phyloP scores from a whole-genome alignment of 768 basidiomycete species.

The Suillus sp. region DNA sequence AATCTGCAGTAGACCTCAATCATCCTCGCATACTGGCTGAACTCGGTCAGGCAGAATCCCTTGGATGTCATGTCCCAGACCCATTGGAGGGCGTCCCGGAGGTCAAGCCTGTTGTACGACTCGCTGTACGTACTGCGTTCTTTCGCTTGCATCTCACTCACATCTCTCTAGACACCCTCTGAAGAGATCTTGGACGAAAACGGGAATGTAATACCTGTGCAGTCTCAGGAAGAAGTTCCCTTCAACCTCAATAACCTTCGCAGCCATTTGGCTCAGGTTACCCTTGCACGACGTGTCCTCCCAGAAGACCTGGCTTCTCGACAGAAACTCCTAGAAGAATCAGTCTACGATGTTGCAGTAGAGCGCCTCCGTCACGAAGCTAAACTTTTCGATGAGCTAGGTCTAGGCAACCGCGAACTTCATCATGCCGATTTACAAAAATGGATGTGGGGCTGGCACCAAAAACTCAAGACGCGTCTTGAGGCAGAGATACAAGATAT shows the following conservation, averaged over 20 bases:
- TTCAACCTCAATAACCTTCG: conserved; percentile 78
- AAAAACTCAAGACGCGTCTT: conserved; percentile 53
- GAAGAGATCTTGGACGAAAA: conserved; percentile 24
- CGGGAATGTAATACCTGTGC: conserved; percentile 26
- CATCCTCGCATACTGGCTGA: conserved; percentile 52
- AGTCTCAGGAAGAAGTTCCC: conserved; percentile 47
- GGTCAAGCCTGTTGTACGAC: conserved; percentile 58
- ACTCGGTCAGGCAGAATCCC: conserved; percentile 54
- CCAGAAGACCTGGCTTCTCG: conserved; percentile 69
- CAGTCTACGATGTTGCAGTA: conserved; percentile 82
- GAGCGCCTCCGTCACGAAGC: conserved; percentile 68
- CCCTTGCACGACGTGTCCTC: conserved; percentile 62
- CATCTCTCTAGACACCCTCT: conserved; percentile 19
- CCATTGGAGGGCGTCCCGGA: conserved; percentile 58
- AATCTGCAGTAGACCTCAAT: conserved; percentile 59
- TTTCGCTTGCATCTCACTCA: not conserved
- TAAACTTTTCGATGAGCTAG: conserved; percentile 57
- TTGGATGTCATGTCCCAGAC: conserved; percentile 44
- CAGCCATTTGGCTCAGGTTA: conserved; percentile 64
- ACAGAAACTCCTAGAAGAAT: conserved; percentile 82
- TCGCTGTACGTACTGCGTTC: conserved; percentile 35
- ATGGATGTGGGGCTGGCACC: conserved; percentile 91
- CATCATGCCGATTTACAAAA: conserved; percentile 55
- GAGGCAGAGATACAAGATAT: conserved; percentile 54
- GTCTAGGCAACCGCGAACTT: conserved; percentile 49